Evolutionary conservation across 2,329 filamentous ascomycete species (phyloP).

Genomic region (Kalaharituber pfeilii): DNA sequence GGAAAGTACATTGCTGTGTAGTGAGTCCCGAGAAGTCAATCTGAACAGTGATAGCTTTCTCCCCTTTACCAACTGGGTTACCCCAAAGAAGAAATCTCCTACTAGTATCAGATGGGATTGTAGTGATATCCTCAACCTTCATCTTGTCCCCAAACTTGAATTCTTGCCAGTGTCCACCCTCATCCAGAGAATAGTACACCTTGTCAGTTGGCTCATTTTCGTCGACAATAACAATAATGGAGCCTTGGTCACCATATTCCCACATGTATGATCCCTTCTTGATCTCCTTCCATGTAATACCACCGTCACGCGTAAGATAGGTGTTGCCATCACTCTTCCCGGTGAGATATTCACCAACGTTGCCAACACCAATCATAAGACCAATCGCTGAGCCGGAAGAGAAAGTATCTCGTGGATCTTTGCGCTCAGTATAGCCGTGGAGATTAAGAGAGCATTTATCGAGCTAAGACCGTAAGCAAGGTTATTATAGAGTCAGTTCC

Average conservation of each 20-base stretch:
- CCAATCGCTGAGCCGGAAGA: slow-evolving; percentile 78
- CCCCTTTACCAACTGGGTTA: slow-evolving; percentile 35
- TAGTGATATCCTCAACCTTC: slow-evolving; percentile 63
- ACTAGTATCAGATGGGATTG: slow-evolving; percentile 72
- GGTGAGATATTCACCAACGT: slow-evolving; percentile 59
- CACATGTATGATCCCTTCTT: slow-evolving; percentile 81
- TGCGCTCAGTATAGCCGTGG: slow-evolving; percentile 85
- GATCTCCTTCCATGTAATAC: slow-evolving; percentile 67
- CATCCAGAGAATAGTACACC: slow-evolving; percentile 61
- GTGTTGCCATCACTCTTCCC: slow-evolving; percentile 60
- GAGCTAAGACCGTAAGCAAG: slow-evolving; percentile 28
- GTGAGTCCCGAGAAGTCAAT: slow-evolving; percentile 75
- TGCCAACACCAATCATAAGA: slow-evolving; percentile 78
- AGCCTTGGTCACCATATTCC: slow-evolving; percentile 92
- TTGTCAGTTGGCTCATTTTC: slow-evolving; percentile 49
- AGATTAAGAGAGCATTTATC: slow-evolving; percentile 67
- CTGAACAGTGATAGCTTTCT: slow-evolving; percentile 52
- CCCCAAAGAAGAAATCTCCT: slow-evolving; percentile 89
- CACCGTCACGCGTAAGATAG: slow-evolving; percentile 82
- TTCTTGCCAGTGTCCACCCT: slow-evolving; percentile 62
- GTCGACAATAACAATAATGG: slow-evolving; percentile 73
- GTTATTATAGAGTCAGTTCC: background rate
- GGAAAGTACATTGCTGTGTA: slow-evolving; percentile 31
- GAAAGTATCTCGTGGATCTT: slow-evolving; percentile 66
- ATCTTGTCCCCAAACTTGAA: slow-evolving; percentile 61